A percentile compares a stretch with the other conserved stretches of the same genome.
Evolutionary conservation across 176 grass and related monocot genomes (phyloP).

Genomic region (Echinochloa phyllopogon): DNA sequence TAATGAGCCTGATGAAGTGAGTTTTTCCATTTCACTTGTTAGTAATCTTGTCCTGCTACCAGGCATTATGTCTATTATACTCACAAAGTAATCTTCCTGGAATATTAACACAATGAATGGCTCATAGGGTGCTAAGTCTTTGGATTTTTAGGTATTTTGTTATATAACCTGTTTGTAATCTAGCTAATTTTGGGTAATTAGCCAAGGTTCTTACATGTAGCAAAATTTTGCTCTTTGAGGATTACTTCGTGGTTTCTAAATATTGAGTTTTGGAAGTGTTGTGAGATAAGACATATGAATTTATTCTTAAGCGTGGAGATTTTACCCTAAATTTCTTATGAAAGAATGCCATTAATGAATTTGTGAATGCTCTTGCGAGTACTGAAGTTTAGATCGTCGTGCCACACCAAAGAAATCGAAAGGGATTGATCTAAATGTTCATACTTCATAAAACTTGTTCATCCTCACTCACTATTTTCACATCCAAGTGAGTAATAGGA

Average conservation of each 20-base stretch:
- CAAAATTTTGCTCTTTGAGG: neutral
- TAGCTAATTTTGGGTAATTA: conserved; percentile 9
- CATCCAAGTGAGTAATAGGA: conserved; percentile 4
- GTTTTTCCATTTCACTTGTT: neutral
- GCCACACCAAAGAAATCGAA: too few relatives aligned
- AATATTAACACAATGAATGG: neutral
- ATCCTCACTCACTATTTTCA: neutral
- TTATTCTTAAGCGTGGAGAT: neutral
- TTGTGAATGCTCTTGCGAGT: neutral
- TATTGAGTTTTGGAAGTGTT: neutral
- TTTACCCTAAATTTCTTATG: neutral
- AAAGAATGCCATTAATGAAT: too few relatives aligned
- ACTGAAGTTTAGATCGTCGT: neutral
- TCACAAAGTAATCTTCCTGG: neutral
- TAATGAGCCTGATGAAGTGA: conserved; percentile 36
- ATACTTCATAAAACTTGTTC: too few relatives aligned
- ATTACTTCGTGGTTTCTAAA: neutral
- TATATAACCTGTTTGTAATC: neutral
- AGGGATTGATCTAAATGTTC: too few relatives aligned
- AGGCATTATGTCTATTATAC: neutral
- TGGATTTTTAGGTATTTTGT: neutral
- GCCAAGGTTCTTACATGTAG: neutral
- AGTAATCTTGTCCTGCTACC: neutral
- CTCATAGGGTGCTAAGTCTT: neutral
- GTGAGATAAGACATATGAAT: neutral